Evolutionary conservation across 805 yeast genomes (phyloP).

Genomic region (Barnettozyma wickerhamii): DNA sequence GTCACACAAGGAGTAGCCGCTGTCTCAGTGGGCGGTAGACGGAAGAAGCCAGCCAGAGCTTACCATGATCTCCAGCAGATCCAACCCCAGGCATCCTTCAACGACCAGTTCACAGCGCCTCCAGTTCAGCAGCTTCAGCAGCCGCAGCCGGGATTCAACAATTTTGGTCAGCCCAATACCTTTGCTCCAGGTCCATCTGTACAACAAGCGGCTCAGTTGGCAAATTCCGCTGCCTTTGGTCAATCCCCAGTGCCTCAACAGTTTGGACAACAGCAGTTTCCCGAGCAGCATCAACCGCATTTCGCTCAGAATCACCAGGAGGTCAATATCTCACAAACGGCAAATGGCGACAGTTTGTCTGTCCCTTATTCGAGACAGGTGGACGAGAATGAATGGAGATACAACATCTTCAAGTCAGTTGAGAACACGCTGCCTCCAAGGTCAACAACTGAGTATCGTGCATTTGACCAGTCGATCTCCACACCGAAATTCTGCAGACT

Average conservation of each 20-base stretch:
- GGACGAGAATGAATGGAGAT: slow-evolving; percentile 18
- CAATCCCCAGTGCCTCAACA: background rate
- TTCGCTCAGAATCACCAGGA: slow-evolving; percentile 1
- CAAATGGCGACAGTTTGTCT: slow-evolving; percentile 13
- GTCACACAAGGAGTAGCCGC: slow-evolving; percentile 13
- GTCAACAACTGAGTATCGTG: slow-evolving; percentile 58
- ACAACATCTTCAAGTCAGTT: slow-evolving; percentile 60
- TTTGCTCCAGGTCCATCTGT: background rate
- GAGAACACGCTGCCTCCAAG: slow-evolving; percentile 80
- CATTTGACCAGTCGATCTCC: slow-evolving; percentile 80
- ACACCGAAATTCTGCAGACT: slow-evolving; percentile 75
- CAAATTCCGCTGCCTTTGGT: background rate
- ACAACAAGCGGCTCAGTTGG: background rate
- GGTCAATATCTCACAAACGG: background rate
- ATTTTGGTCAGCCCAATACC: background rate
- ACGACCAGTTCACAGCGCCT: background rate
- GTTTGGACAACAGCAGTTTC: slow-evolving; percentile 2
- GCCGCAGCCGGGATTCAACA: background rate
- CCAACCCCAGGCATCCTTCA: background rate
- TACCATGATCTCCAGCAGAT: slow-evolving; percentile 16
- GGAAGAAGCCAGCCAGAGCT: slow-evolving; percentile 24
- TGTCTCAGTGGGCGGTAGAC: slow-evolving; percentile 12
- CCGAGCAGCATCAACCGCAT: slow-evolving; percentile 6
- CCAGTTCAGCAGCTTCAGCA: slow-evolving; percentile 1
- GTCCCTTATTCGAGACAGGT: slow-evolving; percentile 17